phyloP scores from a whole-genome alignment of 75 land plant species.

The Cupressus sempervirens region DNA sequence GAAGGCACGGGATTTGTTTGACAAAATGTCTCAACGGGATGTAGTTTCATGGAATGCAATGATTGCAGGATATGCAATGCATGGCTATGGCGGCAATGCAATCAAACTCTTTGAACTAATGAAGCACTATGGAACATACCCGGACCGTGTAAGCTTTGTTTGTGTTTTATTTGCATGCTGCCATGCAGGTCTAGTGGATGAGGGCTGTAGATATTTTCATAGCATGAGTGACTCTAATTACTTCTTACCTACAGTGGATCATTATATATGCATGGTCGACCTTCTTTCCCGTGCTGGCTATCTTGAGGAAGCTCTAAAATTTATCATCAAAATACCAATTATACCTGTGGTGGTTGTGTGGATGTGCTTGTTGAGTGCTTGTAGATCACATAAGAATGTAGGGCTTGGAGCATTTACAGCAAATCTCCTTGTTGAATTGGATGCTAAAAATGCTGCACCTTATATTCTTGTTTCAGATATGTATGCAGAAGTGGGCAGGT shows the following conservation, averaged over 20 bases:
- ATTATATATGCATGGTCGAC: constrained; percentile 26
- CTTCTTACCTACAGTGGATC: constrained; percentile 16
- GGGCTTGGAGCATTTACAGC: constrained; percentile 19
- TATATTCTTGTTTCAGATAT: constrained; percentile 26
- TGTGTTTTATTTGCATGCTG: constrained; percentile 6
- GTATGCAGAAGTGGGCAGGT: constrained; percentile 16
- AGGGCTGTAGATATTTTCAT: not conserved
- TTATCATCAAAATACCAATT: constrained; percentile 14
- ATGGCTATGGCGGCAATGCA: not conserved
- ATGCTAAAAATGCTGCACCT: constrained; percentile 12
- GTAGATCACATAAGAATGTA: constrained; percentile 18
- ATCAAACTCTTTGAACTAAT: not conserved
- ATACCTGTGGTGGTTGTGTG: constrained; percentile 4
- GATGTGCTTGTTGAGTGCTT: constrained; percentile 23
- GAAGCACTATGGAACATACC: not conserved
- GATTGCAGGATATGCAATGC: constrained; percentile 3
- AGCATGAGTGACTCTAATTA: constrained; percentile 6
- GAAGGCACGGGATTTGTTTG: not conserved
- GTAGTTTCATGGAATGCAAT: constrained; percentile 2
- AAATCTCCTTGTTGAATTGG: constrained; percentile 11
- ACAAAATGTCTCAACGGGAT: not conserved
- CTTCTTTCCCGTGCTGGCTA: constrained; percentile 22
- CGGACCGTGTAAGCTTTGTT: constrained; percentile 3
- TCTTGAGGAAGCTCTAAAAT: constrained; percentile 19
- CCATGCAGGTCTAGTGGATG: constrained; percentile 7